Conservation (phyloP, 225 moss, liverwort and hornwort genomes). For the Pseudisothecium myosuroides region DNA sequence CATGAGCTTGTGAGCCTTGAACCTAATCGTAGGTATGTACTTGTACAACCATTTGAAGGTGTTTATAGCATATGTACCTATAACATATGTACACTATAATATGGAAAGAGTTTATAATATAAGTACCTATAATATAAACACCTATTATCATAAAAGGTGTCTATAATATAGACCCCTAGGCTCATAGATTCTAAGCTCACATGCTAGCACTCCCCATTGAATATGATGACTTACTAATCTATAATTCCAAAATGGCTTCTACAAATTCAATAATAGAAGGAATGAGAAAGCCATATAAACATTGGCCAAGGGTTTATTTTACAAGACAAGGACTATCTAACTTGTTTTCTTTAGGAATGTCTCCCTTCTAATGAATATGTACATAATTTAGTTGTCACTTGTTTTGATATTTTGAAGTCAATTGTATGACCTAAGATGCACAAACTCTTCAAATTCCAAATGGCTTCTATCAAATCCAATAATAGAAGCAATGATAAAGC, state of each 20-base stretch:
- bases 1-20: too few relatives aligned
- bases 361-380: neutral
- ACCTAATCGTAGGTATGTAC: too few relatives aligned
- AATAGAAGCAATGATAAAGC: neutral
- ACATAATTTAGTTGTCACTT: neutral
- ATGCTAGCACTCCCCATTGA: too few relatives aligned
- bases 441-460: neutral
- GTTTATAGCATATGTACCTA: too few relatives aligned
- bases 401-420: neutral
- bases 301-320: too few relatives aligned
- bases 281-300: neutral
- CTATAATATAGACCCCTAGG: too few relatives aligned
- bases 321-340: neutral
- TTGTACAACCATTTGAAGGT: too few relatives aligned
- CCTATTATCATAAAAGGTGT: too few relatives aligned
- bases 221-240: neutral
- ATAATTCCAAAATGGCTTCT: neutral
- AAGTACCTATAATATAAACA: too few relatives aligned
- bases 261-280: neutral
- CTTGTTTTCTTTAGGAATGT: neutral
- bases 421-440: neutral
- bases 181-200: too few relatives aligned
- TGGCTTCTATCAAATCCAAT: neutral
- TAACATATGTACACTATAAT: too few relatives aligned
- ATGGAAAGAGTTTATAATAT: too few relatives aligned